Evolutionary conservation across 805 yeast species (phyloP), one percentile per base, ranked within the genome.

Genomic region (Komagataella phaffii): DNA sequence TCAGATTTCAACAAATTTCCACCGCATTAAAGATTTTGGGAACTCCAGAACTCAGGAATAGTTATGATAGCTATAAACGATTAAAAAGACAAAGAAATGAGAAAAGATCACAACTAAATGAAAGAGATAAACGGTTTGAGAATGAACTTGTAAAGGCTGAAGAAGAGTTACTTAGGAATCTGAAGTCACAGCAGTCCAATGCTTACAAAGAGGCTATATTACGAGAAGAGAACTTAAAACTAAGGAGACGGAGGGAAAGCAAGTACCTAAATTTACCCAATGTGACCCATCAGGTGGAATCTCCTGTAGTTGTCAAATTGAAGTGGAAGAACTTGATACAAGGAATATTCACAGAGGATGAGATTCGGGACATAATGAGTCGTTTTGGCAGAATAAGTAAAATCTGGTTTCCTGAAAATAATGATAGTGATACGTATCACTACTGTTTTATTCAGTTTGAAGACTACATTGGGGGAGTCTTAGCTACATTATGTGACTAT

Each of bases 311-410:
- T 40, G 68, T 71, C 21, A 53, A 60, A 23, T 64, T 77, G 23
- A 69, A 65, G 55, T 77, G 81, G 80, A 76, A 75, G 56, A 64
- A 66, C 5, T 71, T 68, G 47, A 47, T 73, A 4, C 57, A 59
- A 14, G 69, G 59, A 1, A 53, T 62, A 18, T 59, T 75, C 18
- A 64, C 62, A 19, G 56, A 54, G 1, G 71, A 65, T 1, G 60
- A 69, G 2, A 59, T 77, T 18, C 21, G 45, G 19, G 60, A 65
- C 48, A 61, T 77, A 24, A 73, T 77, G 79, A 56, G 57, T 17
- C 70, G 70, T 1, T 77, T 77, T 60, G 83, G 82, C 1, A 55
- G 64, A 0, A 59, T 76, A 1, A 44, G 24, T 1, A 17, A 44
- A 2, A 59, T 64, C 1, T 10, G 50, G 19, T 21, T 57, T n/a